Evolutionary conservation across 805 yeast species (phyloP), one percentile per base, ranked within the genome.

Genomic region (Cyberlindnera lachancei): DNA sequence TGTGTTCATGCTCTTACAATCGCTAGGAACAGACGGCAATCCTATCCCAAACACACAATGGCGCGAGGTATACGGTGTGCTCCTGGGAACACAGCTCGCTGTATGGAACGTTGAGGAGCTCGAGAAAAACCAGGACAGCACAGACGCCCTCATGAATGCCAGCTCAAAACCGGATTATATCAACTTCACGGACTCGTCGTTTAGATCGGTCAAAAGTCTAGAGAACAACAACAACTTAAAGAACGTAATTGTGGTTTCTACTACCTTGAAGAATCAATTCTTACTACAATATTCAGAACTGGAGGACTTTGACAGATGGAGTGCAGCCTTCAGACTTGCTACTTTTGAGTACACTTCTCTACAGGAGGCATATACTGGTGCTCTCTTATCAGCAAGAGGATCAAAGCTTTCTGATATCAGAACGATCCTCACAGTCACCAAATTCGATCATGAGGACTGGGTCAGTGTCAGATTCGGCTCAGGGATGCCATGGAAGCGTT

Each of bases 401-500:
- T 71, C 94, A 5, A 65, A 81, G 38, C 62, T 92, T 38, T 79
- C 90, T 33, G 97, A 94, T 51, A 87, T 92, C 40, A 73, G 83
- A 38, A 81, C 90, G 12, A 67, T 92, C 27, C 65, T 92, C 36
- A 80, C 94, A 1, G 95, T 83, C 42, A 79, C 92, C 14, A 79
- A 90, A 50, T 83, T 76, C 53, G 75, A 73, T 37, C 92, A 86
- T 51, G 95, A 85, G 56, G 96, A 88, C 49, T 90, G 96, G 96
- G 87, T 82, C 26, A 73, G 87, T 53, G 94, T 92, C 13, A 68
- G 97, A 43, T 92, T 90, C 56, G 97, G 98, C 14, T 73, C 92
- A 8, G 98, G 98, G 16, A 85, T 86, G 94, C 95, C 96, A 2
- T 92, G 96, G 96, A 83, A 79, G 52, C 70, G 94, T 37, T 90